These are phyloP conservation scores for carrot (Daucus carota) DNA, from an alignment of 129 eudicot genomes.

Conservation along the genomic window DH1_v3.0 NC_030385.2:39558501-39559000, in stretches of 20 bases:
- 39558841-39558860: neutral
- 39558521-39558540: neutral
- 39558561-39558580: neutral
- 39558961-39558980: no score
- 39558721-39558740: neutral
- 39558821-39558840: neutral
- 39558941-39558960: no score
- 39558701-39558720: neutral
- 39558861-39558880: neutral
- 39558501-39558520: neutral
- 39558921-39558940: no score
- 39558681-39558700: neutral
- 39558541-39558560: neutral
- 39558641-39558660: neutral
- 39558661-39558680: neutral
- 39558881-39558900: neutral
- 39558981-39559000: no score
- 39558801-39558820: neutral
- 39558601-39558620: neutral
- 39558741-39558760: neutral
- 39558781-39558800: neutral
- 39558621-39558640: neutral
- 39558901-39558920: neutral
- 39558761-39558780: slow-evolving; percentile 7
- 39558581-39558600: neutral